Evolutionary conservation across 176 grass and related monocot species (phyloP).

Genomic region (Thalia dealbata): DNA sequence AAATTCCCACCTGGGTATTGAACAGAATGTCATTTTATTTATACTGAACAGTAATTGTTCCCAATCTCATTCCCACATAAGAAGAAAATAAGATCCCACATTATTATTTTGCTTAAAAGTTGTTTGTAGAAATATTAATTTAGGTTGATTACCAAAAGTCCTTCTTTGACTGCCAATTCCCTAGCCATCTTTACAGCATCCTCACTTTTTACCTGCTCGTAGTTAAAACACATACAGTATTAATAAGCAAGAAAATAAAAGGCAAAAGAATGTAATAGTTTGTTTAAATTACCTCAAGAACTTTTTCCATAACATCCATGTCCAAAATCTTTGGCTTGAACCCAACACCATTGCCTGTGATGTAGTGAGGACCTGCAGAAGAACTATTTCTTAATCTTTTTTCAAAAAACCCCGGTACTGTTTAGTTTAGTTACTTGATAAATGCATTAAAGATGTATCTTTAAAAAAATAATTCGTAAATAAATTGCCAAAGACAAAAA

Average conservation of each 20-base stretch:
- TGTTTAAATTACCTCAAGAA: slow-evolving; percentile 55
- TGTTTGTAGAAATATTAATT: neutral
- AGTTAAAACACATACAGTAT: neutral
- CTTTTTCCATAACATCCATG: slow-evolving; percentile 90
- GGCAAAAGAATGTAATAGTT: too few relatives aligned
- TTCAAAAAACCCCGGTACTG: too few relatives aligned
- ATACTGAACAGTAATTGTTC: neutral
- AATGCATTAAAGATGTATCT: neutral
- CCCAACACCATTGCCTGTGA: slow-evolving; percentile 90
- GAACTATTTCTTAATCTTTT: neutral
- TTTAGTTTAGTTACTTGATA: neutral
- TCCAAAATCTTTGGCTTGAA: slow-evolving; percentile 91
- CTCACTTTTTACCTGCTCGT: slow-evolving; percentile 61
- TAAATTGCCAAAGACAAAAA: neutral
- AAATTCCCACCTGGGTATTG: slow-evolving; percentile 67
- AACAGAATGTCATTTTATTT: neutral
- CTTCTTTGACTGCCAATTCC: slow-evolving; percentile 66
- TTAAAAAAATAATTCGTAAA: neutral
- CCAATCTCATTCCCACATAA: neutral
- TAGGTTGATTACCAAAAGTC: slow-evolving; percentile 52
- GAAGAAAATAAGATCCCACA: too few relatives aligned
- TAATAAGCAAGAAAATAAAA: neutral
- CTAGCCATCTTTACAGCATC: slow-evolving; percentile 79
- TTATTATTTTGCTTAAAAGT: too few relatives aligned
- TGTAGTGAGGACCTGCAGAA: slow-evolving; percentile 64